Conservation (phyloP, 257 asterid genomes). For the Solanum paucissectum region DNA sequence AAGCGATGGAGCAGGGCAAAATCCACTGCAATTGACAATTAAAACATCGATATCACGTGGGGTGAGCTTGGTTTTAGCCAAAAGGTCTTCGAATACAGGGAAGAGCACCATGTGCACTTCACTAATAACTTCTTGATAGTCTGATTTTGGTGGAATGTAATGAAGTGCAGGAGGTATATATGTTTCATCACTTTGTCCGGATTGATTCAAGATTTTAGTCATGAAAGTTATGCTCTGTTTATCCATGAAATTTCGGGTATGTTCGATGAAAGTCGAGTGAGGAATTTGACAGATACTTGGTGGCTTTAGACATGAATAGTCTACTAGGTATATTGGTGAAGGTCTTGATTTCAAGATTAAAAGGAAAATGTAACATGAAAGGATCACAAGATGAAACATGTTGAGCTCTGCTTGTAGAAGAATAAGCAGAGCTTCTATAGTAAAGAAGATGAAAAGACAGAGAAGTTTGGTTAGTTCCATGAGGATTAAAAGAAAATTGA, state of each 20-base stretch:
- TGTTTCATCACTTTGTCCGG: slow-evolving; percentile 63
- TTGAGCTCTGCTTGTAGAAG: not conserved
- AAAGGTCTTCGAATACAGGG: slow-evolving; percentile 45
- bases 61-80: slow-evolving; percentile 26
- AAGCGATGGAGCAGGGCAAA: slow-evolving; percentile 75
- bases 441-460: not conserved
- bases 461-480: not conserved
- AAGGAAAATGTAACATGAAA: not conserved
- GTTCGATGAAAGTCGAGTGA: slow-evolving; percentile 42
- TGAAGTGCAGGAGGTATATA: slow-evolving; percentile 67
- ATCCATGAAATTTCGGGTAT: slow-evolving; percentile 36
- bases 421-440: not conserved
- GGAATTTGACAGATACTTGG: slow-evolving; percentile 56
- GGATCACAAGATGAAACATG: not conserved
- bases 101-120: slow-evolving; percentile 56
- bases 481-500: not conserved
- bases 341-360: not conserved
- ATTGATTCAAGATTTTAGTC: slow-evolving; percentile 42
- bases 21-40: slow-evolving; percentile 87
- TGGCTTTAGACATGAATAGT: slow-evolving; percentile 64
- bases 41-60: slow-evolving; percentile 48
- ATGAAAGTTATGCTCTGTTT: slow-evolving; percentile 42
- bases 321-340: slow-evolving; percentile 43
- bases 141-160: slow-evolving; percentile 57
- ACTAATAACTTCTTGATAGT: slow-evolving; percentile 39